Base-by-base conservation (phyloP, 768 basidiomycete genomes). In the Mycena leptocephala region DNA sequence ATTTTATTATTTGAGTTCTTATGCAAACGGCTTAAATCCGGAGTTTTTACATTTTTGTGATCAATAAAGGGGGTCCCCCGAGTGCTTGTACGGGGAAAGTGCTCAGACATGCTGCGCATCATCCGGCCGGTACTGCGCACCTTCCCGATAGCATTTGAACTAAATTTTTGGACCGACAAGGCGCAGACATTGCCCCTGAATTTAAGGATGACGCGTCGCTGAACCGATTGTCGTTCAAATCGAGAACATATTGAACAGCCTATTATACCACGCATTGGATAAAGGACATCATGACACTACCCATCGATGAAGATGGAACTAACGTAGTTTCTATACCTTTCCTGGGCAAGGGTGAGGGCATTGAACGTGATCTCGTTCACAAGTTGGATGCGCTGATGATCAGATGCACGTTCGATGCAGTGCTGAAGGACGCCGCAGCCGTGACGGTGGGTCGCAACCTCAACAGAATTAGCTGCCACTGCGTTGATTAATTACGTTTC, bases 311-410 rank as follows among this genome's bases (percentile, higher is more conserved):
- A 30, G 72, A 64, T 68, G 30, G 26, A 43, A 87, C 93, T 81
- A 75, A 95, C 95, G 82, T 97, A 97, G 87, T 97, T 97, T 81
- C 96, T 95, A 77, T 95, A 97, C 51, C 98, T 97, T 83, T 99
- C 98, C 87, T 99, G 98, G 28, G 99, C 98, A 72, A 99, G 91
- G 7, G 97, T 99, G 78, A 99, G 90, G 2, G 97, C 97, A 80
- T 99, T 97, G 88, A 95, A 99, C 20, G 98, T 99, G 85, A 99
- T 99, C 89, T 99, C 98, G 75, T 96, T 97, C 70, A 99, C 98
- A 43, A 99, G 92, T 85, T 99, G 98, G 72, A 97, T 89, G 53
- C 98, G 94, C 82, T 99, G 98, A 71, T 94, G 92, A 79, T 99
- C 97, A 5, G 97, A 97, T 0, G 98, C 98, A 81, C 99, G 98